Percentiles rank a stretch among this genome's conserved stretches.
These are phyloP conservation scores for Alliaria petiolata DNA, from an alignment of 345 rosid genomes.

Conservation along the genomic window DNA sequence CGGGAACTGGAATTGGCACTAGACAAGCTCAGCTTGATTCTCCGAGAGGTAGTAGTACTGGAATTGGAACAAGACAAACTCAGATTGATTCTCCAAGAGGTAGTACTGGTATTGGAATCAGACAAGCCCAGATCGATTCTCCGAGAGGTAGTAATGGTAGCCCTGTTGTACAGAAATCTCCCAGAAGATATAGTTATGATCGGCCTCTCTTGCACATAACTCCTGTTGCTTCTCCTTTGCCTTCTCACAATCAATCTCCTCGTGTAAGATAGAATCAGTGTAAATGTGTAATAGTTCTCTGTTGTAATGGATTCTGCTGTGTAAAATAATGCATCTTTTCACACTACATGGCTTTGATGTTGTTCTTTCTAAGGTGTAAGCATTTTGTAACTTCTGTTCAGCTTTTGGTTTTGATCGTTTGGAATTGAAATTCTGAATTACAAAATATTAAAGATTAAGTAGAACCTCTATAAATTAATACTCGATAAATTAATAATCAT, in stretches of 20 bases:
- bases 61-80: conserved; percentile 25
- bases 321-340: neutral
- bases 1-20: conserved; percentile 9
- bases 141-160: conserved; percentile 32
- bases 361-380: too few species aligned
- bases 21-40: conserved; percentile 31
- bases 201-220: conserved; percentile 52
- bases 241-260: conserved; percentile 52
- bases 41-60: conserved; percentile 28
- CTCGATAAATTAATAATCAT: too few species aligned
- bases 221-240: conserved; percentile 62
- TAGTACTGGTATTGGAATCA: conserved; percentile 34
- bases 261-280: conserved; percentile 34
- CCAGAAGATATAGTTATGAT: conserved; percentile 44
- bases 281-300: neutral
- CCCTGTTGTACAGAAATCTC: conserved; percentile 46
- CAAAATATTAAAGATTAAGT: too few species aligned
- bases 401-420: neutral
- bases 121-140: conserved; percentile 32
- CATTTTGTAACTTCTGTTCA: neutral
- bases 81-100: conserved; percentile 34
- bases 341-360: neutral
- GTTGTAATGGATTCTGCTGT: conserved; percentile 17
- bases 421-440: neutral
- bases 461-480: too few species aligned